Evolutionary conservation across 2,329 filamentous ascomycete genomes (phyloP).

Genomic region (Colletotrichum horii): DNA sequence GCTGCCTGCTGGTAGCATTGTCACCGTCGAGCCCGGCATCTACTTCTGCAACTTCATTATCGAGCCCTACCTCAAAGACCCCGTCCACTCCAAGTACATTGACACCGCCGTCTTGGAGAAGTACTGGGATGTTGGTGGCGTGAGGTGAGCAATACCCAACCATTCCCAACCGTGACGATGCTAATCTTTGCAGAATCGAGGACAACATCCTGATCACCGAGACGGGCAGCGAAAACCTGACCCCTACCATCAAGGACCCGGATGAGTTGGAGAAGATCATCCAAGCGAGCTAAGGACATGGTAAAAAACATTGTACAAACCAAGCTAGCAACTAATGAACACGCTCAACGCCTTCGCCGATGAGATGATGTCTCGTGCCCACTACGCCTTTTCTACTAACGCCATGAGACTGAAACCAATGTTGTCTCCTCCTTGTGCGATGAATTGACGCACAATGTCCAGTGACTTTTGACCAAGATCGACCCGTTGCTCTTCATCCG

Average conservation of each 20-base stretch:
- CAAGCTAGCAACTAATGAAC: not conserved
- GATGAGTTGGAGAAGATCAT: slow-evolving; percentile 62
- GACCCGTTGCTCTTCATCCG: slow-evolving; percentile 44
- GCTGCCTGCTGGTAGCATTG: slow-evolving; percentile 77
- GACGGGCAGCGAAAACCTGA: slow-evolving; percentile 74
- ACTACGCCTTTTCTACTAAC: slow-evolving; percentile 23
- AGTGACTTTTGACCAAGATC: slow-evolving; percentile 63
- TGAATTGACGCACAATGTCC: slow-evolving; percentile 47
- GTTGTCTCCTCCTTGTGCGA: slow-evolving; percentile 29
- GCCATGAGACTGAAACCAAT: slow-evolving; percentile 36
- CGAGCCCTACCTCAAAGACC: slow-evolving; percentile 76
- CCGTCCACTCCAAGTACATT: slow-evolving; percentile 77
- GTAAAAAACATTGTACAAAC: not conserved
- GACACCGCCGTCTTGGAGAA: slow-evolving; percentile 73
- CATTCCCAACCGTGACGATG: not conserved
- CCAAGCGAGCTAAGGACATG: slow-evolving; percentile 8
- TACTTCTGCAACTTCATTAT: slow-evolving; percentile 95
- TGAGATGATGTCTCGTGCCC: not conserved
- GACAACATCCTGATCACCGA: slow-evolving; percentile 77
- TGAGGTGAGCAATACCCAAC: slow-evolving; percentile 52
- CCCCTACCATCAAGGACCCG: slow-evolving; percentile 72
- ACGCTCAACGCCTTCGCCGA: not conserved
- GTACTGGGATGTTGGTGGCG: slow-evolving; percentile 84
- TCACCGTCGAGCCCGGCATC: slow-evolving; percentile 94
- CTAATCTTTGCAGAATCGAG: slow-evolving; percentile 54